Evolutionary conservation across 495 filamentous ascomycete species (phyloP), one percentile per base, ranked within the genome.

Genomic region (Chaetomidium leptoderma): DNA sequence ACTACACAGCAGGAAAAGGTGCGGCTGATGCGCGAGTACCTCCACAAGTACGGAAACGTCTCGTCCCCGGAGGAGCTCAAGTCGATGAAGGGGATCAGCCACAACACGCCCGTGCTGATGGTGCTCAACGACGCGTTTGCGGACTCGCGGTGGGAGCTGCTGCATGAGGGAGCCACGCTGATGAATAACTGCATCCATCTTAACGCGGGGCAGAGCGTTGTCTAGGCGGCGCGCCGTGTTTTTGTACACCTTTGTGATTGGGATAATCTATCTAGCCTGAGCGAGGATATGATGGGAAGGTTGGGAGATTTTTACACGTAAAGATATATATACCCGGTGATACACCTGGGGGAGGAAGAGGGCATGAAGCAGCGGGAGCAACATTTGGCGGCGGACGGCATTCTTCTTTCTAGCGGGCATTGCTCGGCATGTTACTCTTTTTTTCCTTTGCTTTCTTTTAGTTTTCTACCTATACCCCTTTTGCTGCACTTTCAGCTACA

Each of bases 141-240:
- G 55, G 84, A 85, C 64, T 87, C 91, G 37, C 79, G 92, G 53
- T 98, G 93, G 93, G 91, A 97, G 73, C 71, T 98, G 59, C 74
- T 97, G 53, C 83, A 89, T 48, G 93, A 98, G 70, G 93, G 91
- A 44, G 85, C 86, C 47, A 84, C 81, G 42, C 72, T 97, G 62
- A 71, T 98, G 66, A 81, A 79, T 50, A 92, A 91, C 66, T 95
- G 90, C 68, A 86, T 95, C 53, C 64, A 71, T 57, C 67, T 83
- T 24, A 79, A 79, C 48, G 64, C 71, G 13, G 77, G 77, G 5
- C 60, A 63, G 53, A 40, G 40, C 35, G 42, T 55, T 26, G 29
- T 27, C 27, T 57, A 26, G 9, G 24, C 9, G 6, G 17, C n/a
- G 7, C 16, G 16, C 36, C 17, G 14, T 17, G 16, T n/a, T 17